A percentile compares a stretch with the other conserved stretches of the same genome.
phyloP scores from a whole-genome alignment of 2,329 filamentous ascomycete genomes.

The Cordyceps sp. region DNA sequence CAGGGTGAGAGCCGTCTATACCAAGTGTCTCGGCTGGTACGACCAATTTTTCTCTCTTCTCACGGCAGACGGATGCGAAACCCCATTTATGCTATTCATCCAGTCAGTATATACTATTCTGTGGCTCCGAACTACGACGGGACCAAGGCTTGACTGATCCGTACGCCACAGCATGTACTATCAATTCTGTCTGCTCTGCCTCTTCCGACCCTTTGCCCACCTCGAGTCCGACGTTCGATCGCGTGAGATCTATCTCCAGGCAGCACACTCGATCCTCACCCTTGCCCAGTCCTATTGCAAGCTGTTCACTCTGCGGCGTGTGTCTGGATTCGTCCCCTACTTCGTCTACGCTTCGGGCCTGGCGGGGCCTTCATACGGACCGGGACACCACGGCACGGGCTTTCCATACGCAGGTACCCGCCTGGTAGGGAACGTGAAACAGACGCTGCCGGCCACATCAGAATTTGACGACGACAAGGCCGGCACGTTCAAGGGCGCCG shows the following conservation, averaged over 20 bases:
- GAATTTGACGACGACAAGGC: too few species aligned
- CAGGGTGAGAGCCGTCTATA: conserved; percentile 2
- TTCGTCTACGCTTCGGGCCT: conserved; percentile 5
- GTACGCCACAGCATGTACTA: conserved; percentile 6
- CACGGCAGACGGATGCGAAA: background rate
- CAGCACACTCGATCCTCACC: conserved; percentile 3
- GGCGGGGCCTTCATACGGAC: too few species aligned
- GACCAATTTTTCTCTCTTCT: conserved; percentile 4
- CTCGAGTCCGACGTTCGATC: conserved; percentile 1
- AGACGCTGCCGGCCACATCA: too few species aligned
- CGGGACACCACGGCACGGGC: too few species aligned
- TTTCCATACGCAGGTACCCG: too few species aligned
- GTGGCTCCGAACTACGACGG: too few species aligned
- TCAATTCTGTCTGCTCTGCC: conserved; percentile 5
- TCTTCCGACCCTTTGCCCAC: conserved; percentile 4
- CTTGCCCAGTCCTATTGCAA: conserved; percentile 6
- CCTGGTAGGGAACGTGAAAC: too few species aligned
- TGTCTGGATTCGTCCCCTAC: conserved; percentile 4
- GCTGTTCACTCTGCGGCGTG: conserved; percentile 6
- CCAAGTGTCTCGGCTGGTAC: conserved; percentile 7
- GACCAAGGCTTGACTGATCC: background rate
- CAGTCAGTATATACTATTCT: conserved; percentile 4
- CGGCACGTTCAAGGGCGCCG: too few species aligned
- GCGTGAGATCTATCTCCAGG: conserved; percentile 2
- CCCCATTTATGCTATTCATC: conserved; percentile 5